phyloP scores from a whole-genome alignment of 176 grass and related monocot genomes.

The Avena atlantica region DNA sequence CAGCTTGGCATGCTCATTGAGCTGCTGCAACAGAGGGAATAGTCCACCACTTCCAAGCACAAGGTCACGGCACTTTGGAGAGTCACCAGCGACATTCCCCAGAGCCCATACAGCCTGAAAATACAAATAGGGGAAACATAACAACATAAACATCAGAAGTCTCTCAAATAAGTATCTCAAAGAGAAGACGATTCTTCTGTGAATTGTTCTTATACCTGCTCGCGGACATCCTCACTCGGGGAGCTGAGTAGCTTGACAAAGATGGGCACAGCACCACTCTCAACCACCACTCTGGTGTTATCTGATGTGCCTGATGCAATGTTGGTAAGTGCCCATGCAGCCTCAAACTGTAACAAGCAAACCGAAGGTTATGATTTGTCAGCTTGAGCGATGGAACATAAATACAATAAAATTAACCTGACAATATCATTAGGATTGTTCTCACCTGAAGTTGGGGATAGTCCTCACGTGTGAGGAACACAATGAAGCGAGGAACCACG shows the following conservation, averaged over 20 bases:
- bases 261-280: constrained; percentile 80
- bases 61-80: constrained; percentile 83
- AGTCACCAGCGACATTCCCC: constrained; percentile 97
- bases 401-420: not conserved
- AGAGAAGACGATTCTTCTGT: not conserved
- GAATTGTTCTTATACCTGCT: constrained; percentile 57
- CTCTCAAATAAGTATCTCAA: not conserved
- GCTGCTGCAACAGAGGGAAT: constrained; percentile 73
- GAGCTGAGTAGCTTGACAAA: constrained; percentile 88
- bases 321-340: constrained; percentile 95
- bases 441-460: constrained; percentile 88
- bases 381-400: not conserved
- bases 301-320: constrained; percentile 96
- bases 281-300: constrained; percentile 90
- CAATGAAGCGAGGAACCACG: constrained; percentile 82
- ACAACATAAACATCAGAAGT: not conserved
- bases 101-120: constrained; percentile 91
- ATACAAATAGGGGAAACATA: constrained; percentile 14
- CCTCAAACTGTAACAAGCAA: constrained; percentile 75
- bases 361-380: not conserved
- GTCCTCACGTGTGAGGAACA: constrained; percentile 87
- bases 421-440: not conserved
- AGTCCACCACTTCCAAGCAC: constrained; percentile 75
- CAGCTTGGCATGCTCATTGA: constrained; percentile 90
- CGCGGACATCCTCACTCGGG: constrained; percentile 81